phyloP scores from a whole-genome alignment of 2,329 filamentous ascomycete species.

The Fusarium ambrosium region DNA sequence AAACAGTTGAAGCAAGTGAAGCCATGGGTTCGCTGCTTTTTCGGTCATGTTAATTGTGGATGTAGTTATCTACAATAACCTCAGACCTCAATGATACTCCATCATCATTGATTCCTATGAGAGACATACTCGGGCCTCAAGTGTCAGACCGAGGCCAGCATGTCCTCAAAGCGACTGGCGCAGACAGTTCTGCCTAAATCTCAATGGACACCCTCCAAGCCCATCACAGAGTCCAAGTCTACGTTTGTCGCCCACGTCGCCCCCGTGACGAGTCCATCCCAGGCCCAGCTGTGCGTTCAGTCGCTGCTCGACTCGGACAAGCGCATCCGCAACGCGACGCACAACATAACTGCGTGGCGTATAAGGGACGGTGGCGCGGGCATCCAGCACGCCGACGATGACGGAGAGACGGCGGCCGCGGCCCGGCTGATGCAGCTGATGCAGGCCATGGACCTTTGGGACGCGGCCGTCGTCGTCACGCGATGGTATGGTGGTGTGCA shows the following conservation, averaged over 20 bases:
- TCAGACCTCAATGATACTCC: constrained; percentile 5
- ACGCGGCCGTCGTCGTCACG: constrained; percentile 91
- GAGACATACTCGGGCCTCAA: constrained; percentile 4
- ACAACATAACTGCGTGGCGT: constrained; percentile 41
- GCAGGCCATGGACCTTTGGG: constrained; percentile 95
- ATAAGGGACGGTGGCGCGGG: constrained; percentile 73
- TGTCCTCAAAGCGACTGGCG: constrained; percentile 25
- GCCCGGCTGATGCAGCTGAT: constrained; percentile 87
- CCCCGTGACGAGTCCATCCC: constrained; percentile 74
- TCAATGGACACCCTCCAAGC: constrained; percentile 81
- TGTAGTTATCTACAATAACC: background rate
- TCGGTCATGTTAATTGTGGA: background rate
- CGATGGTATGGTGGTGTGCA: constrained; percentile 96
- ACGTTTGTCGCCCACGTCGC: constrained; percentile 87
- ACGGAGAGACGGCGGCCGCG: constrained; percentile 94
- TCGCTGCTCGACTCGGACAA: constrained; percentile 87
- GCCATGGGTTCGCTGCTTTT: background rate
- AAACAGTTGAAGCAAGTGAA: background rate
- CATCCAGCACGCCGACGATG: constrained; percentile 94
- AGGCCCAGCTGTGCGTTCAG: constrained; percentile 78
- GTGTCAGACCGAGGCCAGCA: constrained; percentile 5
- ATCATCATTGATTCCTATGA: background rate
- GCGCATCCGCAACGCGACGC: constrained; percentile 58
- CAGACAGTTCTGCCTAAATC: constrained; percentile 37
- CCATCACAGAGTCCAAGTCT: constrained; percentile 85